phyloP scores from a whole-genome alignment of 345 rosid genomes.

The Eucalyptus decipiens region DNA sequence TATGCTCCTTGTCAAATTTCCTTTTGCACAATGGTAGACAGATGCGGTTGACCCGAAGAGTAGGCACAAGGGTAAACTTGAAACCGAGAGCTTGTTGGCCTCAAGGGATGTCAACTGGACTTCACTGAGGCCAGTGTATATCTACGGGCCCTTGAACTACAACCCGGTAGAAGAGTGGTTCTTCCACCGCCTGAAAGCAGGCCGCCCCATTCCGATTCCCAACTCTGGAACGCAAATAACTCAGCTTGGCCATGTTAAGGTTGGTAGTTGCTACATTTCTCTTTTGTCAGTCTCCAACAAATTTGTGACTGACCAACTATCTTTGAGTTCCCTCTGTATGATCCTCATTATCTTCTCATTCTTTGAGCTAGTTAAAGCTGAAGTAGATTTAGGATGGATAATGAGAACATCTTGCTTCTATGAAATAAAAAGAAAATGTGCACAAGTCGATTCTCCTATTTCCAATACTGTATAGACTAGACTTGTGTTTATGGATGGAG shows the following conservation, averaged over 20 bases:
- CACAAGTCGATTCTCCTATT: neutral
- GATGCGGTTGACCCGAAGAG: slow-evolving; percentile 98
- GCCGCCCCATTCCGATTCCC: slow-evolving; percentile 91
- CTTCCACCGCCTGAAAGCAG: slow-evolving; percentile 90
- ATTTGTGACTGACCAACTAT: neutral
- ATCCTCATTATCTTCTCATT: neutral
- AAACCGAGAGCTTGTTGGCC: slow-evolving; percentile 57
- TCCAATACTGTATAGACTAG: neutral
- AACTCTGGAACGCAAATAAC: slow-evolving; percentile 74
- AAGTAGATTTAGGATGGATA: neutral
- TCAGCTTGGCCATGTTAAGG: slow-evolving; percentile 97
- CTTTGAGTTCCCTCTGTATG: neutral
- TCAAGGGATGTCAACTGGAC: slow-evolving; percentile 86
- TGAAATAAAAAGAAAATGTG: neutral
- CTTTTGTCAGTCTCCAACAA: neutral
- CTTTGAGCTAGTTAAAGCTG: neutral
- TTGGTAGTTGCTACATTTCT: neutral
- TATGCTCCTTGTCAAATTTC: neutral
- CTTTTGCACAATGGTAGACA: slow-evolving; percentile 11
- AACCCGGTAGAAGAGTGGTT: slow-evolving; percentile 99
- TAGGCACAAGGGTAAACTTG: slow-evolving; percentile 96
- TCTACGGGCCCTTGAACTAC: slow-evolving; percentile 95
- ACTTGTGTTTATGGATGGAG: neutral
- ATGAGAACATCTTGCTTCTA: neutral
- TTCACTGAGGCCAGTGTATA: slow-evolving; percentile 88